Evolutionary conservation across 768 basidiomycete species (phyloP), one percentile per base, ranked within the genome.

Genomic region (Aureoboletus auriporus): DNA sequence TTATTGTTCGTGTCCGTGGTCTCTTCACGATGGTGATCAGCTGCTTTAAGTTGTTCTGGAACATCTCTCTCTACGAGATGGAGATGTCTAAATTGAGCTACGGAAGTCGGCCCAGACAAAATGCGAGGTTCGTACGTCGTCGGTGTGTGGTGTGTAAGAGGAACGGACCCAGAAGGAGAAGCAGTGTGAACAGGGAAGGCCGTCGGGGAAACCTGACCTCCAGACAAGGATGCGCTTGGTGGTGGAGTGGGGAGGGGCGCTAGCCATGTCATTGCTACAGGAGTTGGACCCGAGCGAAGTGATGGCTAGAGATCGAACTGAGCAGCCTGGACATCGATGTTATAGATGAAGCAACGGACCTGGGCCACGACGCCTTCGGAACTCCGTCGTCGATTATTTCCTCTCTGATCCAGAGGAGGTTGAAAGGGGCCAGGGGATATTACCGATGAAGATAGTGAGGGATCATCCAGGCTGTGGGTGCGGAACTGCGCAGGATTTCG

Each of bases 161-260:
- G 42, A 37, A 53, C 41, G 23, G 51, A 44, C 4, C 27, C 57
- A 43, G 42, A 42, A 16, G 52, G 46, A 13, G 50, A 35, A 1
- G 51, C n/a, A 1, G 54, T 8, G n/a, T 53, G 48, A 6, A 57
- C 45, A 5, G 54, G 48, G 29, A 62, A 50, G 16, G 45, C 40
- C 2, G 41, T 43, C 1, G 50, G 53, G 6, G 47, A 43, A 14
- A 45, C 42, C 35, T 53, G 63, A 8, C 45, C 35, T 16, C n/a
- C 30, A 12, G 30, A 12, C 4, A 49, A 16, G n/a, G 52, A 20
- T 33, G 45, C 51, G 34, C 47, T 59, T 12, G 45, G 51, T 4
- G 57, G 55, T 14, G 63, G 57, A 43, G 63, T 57, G 39, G 63
- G 57, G 23, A 60, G 53, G 28, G 53, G 50, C 6, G 55, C 39